Evolutionary conservation across 805 yeast genomes (phyloP).

Genomic region (Zygosaccharomyces bisporus): DNA sequence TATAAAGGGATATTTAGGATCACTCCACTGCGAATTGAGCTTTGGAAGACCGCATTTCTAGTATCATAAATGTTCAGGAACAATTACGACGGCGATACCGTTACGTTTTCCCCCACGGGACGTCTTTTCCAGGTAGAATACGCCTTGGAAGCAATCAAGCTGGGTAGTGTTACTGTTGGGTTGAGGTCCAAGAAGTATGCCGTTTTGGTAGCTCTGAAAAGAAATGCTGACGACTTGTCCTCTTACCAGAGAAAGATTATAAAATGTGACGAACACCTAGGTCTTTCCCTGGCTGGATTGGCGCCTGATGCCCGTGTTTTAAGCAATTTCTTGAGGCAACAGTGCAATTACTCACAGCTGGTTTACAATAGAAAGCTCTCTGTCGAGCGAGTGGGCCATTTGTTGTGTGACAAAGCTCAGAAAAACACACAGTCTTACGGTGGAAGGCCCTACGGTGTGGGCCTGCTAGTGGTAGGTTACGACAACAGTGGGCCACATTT

Average conservation of each 20-base stretch:
- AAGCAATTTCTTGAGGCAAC: slow-evolving; percentile 83
- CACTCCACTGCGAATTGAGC: not conserved
- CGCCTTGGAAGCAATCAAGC: slow-evolving; percentile 95
- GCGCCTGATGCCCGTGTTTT: slow-evolving; percentile 98
- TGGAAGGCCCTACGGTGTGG: slow-evolving; percentile 97
- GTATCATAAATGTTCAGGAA: slow-evolving; percentile 68
- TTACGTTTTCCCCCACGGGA: slow-evolving; percentile 97
- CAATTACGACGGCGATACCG: slow-evolving; percentile 97
- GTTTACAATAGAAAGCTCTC: slow-evolving; percentile 83
- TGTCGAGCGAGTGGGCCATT: slow-evolving; percentile 73
- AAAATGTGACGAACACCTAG: slow-evolving; percentile 89
- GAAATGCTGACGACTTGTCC: slow-evolving; percentile 96
- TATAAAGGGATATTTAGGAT: not conserved
- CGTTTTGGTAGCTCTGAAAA: slow-evolving; percentile 87
- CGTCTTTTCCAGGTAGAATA: slow-evolving; percentile 97
- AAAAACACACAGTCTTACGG: slow-evolving; percentile 94
- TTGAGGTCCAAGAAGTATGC: slow-evolving; percentile 81
- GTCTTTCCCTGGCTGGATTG: slow-evolving; percentile 92
- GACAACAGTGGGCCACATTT: slow-evolving; percentile 95
- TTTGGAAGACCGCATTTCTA: not conserved
- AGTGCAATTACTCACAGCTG: slow-evolving; percentile 83
- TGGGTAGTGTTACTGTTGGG: slow-evolving; percentile 97
- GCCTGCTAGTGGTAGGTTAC: slow-evolving; percentile 80
- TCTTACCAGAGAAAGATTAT: slow-evolving; percentile 93
- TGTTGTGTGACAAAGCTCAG: slow-evolving; percentile 96